Base-by-base conservation (phyloP, 2,329 filamentous ascomycete species). In the Amylocarpus encephaloides region DNA sequence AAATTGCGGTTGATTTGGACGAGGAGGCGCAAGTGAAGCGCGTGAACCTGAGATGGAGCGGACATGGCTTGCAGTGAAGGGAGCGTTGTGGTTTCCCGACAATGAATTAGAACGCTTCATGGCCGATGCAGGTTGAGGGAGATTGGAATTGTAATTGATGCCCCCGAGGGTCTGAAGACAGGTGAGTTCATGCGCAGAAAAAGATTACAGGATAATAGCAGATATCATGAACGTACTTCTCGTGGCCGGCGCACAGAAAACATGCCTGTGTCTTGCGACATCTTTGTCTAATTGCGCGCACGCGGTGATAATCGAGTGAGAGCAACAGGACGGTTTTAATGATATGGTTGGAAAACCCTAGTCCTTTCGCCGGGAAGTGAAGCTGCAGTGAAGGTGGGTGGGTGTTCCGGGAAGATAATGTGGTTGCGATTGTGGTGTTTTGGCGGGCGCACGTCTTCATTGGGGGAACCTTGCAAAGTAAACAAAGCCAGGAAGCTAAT, bases 191-290 rank as follows among this genome's bases (percentile, higher is more conserved):
- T 42, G 34, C 15, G 19, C 26, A 43, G 11, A 50, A n/a, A 13
- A 22, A n/a, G n/a, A 29, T 19, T 26, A 35, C 22, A 19, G 34
- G 16, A 22, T 9, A 41, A 42, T 48, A n/a, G n/a, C n/a, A 48
- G 46, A 35, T 40, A 46, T 33, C 16, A 12, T 15, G 45, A 57
- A 68, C 79, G 68, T 76, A 94, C 90, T 79, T 96, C 91, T 77
- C 92, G 82, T 61, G 88, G 86, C 65, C 91, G 85, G 71, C 89
- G 89, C 67, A 94, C 88, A 66, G 90, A 95, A 79, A 92, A 96
- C 66, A 93, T 76, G 65, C 86, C 87, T 54, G 83, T 82, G 64
- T 94, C 88, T 73, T 93, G 88, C 72, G 88, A 88, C 89, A 94
- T 94, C 65, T 54, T 75, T 35, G 33, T 41, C 32, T 10, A 26